Evolutionary conservation across 495 filamentous ascomycete species (phyloP).

Genomic region (Penicillium paradoxum): DNA sequence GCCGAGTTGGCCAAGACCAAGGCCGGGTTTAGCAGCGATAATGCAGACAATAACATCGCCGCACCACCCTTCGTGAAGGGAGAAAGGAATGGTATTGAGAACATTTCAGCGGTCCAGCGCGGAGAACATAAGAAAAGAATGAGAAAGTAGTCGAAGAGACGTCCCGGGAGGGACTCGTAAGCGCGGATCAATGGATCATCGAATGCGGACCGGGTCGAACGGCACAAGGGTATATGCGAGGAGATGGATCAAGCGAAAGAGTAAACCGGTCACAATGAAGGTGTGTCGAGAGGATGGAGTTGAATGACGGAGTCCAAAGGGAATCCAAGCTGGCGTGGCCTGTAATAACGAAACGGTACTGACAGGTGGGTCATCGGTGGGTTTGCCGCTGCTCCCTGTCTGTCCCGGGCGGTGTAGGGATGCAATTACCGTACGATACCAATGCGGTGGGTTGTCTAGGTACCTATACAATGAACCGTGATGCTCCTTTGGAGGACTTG

Average conservation of each 20-base stretch:
- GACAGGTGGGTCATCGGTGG: background rate
- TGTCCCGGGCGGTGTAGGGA: no score
- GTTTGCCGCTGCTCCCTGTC: background rate
- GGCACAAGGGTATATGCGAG: slow-evolving; percentile 18
- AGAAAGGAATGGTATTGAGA: slow-evolving; percentile 17
- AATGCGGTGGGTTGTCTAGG: no score
- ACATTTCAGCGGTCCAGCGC: slow-evolving; percentile 13
- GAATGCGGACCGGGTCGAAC: background rate
- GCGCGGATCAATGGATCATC: slow-evolving; percentile 17
- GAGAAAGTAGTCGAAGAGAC: background rate
- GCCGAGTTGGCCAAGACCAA: slow-evolving; percentile 51
- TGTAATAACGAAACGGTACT: background rate
- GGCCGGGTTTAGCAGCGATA: slow-evolving; percentile 22
- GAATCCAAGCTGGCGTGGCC: background rate
- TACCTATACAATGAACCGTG: no score
- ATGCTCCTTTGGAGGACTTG: no score
- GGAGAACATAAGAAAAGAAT: background rate
- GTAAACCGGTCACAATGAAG: background rate
- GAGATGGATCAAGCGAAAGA: slow-evolving; percentile 6
- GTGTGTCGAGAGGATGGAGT: background rate
- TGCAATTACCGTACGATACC: background rate
- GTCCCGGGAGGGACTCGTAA: slow-evolving; percentile 15
- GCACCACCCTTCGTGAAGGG: slow-evolving; percentile 12
- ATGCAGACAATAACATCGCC: slow-evolving; percentile 23
- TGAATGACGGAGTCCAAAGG: background rate